Evolutionary conservation across 202 grass and related monocot species (phyloP).

Genomic region (Bolboschoenoplectus hybrid): DNA sequence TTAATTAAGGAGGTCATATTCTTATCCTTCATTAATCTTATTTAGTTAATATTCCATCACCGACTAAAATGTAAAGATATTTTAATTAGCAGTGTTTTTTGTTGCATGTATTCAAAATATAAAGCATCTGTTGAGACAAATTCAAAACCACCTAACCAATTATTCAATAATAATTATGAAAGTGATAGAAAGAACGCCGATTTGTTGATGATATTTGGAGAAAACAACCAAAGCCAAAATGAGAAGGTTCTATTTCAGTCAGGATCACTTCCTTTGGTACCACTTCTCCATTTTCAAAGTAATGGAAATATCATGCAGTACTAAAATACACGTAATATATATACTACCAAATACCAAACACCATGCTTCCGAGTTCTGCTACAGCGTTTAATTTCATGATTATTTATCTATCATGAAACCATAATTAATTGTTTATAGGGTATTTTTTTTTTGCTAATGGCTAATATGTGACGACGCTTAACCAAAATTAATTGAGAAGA

Average conservation of each 20-base stretch:
- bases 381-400: neutral
- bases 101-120: neutral
- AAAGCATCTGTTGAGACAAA: neutral
- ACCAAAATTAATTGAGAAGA: too few relatives aligned
- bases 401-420: neutral
- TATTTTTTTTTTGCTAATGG: neutral
- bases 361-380: neutral
- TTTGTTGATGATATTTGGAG: neutral
- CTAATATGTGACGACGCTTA: neutral
- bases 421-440: neutral
- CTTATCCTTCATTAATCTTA: too few relatives aligned
- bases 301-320: neutral
- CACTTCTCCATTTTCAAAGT: neutral
- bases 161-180: slow-evolving; percentile 17
- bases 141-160: slow-evolving; percentile 12
- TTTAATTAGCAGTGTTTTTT: too few relatives aligned
- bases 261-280: neutral
- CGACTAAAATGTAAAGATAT: too few relatives aligned
- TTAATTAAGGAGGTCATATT: too few relatives aligned
- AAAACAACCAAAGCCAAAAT: slow-evolving; percentile 12
- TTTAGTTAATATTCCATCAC: too few relatives aligned
- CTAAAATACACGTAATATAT: too few relatives aligned
- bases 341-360: neutral
- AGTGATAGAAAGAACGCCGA: slow-evolving; percentile 3
- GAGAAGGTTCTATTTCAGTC: slow-evolving; percentile 23